Evolutionary conservation across 305 asterid genomes (phyloP).

Genomic region (Nicotiana rustica): DNA sequence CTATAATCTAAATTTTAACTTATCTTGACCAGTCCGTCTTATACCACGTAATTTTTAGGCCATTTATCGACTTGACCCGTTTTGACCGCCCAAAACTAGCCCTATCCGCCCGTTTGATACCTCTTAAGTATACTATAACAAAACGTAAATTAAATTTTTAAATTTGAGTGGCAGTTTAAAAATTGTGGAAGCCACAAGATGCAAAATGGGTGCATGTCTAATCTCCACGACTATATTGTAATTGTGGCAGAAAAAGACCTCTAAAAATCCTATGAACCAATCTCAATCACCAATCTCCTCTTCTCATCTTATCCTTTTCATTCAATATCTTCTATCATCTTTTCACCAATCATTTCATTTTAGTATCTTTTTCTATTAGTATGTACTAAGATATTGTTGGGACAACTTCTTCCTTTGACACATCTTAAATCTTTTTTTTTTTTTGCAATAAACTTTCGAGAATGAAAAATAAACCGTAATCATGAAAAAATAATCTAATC

Average conservation of each 20-base stretch:
- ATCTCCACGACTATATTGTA: constrained; percentile 32
- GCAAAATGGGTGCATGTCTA: constrained; percentile 35
- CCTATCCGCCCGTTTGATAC: no score
- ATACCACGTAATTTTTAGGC: no score
- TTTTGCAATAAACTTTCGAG: no score
- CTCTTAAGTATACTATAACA: no score
- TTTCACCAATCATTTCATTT: constrained; percentile 30
- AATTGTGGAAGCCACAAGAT: constrained; percentile 22
- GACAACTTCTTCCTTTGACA: not conserved
- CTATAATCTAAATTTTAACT: no score
- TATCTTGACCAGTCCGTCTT: no score
- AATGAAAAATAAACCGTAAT: no score
- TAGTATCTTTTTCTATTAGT: constrained; percentile 6
- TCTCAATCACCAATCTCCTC: constrained; percentile 55
- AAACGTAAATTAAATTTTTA: not conserved
- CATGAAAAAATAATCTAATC: not conserved
- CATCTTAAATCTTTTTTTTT: not conserved
- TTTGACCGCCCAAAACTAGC: no score
- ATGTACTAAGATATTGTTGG: not conserved
- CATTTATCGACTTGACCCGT: no score
- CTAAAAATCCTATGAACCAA: constrained; percentile 45
- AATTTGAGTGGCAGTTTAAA: not conserved
- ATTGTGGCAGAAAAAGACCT: constrained; percentile 51
- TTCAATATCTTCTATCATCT: not conserved
- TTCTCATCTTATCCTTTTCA: constrained; percentile 49